Conservation (phyloP, 768 basidiomycete genomes). For the Trametes gibbosa region DNA sequence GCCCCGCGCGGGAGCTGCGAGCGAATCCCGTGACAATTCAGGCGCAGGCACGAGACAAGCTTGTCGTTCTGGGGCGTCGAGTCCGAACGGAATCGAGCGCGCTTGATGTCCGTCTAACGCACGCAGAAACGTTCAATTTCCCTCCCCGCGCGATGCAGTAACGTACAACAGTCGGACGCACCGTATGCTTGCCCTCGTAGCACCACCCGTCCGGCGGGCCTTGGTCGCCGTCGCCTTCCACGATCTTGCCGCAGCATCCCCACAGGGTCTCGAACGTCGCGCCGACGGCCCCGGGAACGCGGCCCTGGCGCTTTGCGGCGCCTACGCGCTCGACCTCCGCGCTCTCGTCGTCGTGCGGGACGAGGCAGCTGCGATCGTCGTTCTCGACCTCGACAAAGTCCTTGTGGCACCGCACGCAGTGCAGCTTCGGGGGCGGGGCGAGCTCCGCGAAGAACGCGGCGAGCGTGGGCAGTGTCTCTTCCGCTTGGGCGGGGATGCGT, state of each 20-base stretch:
- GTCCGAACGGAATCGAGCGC: slow-evolving; percentile 77
- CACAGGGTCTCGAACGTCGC: slow-evolving; percentile 54
- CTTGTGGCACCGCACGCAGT: slow-evolving; percentile 76
- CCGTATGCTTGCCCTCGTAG: slow-evolving; percentile 80
- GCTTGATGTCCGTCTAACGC: slow-evolving; percentile 62
- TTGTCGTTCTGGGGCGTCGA: slow-evolving; percentile 68
- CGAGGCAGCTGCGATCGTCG: slow-evolving; percentile 62
- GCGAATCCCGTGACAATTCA: slow-evolving; percentile 51
- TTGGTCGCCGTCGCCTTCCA: slow-evolving; percentile 75
- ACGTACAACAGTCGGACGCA: slow-evolving; percentile 32
- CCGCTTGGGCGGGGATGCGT: slow-evolving; percentile 41
- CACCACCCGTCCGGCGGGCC: slow-evolving; percentile 88
- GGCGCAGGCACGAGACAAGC: slow-evolving; percentile 53
- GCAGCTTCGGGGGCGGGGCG: slow-evolving; percentile 62
- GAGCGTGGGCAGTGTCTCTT: slow-evolving; percentile 44
- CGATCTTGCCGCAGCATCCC: slow-evolving; percentile 71
- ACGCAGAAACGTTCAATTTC: background rate
- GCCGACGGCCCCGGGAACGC: slow-evolving; percentile 28
- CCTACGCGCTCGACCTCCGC: slow-evolving; percentile 66
- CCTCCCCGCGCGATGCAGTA: background rate
- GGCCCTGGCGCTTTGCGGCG: slow-evolving; percentile 28
- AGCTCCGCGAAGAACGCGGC: slow-evolving; percentile 60
- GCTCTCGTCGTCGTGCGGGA: slow-evolving; percentile 80
- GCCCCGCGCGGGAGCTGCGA: slow-evolving; percentile 23
- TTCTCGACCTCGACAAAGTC: slow-evolving; percentile 72